These are phyloP conservation scores for Flagelloscypha sp. DNA, from an alignment of 768 basidiomycete genomes.

Conservation along the genomic window DNA sequence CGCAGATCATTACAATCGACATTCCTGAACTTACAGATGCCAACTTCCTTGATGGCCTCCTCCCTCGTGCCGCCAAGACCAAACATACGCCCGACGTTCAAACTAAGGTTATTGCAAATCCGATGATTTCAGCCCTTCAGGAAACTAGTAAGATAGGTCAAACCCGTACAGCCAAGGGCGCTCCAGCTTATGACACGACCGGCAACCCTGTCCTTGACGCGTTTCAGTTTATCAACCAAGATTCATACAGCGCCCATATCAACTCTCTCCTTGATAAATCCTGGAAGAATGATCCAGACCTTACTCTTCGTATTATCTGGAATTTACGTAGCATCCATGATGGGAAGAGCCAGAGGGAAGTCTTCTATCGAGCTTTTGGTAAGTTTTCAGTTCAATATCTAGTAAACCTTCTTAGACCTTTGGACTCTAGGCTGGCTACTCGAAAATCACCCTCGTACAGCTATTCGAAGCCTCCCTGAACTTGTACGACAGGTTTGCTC, in stretches of 20 bases:
- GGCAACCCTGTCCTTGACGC: constrained; percentile 46
- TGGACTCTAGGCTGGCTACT: constrained; percentile 64
- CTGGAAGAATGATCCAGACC: constrained; percentile 48
- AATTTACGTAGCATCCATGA: constrained; percentile 62
- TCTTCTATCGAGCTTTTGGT: constrained; percentile 44
- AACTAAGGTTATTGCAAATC: too few species aligned
- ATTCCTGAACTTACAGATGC: constrained; percentile 52
- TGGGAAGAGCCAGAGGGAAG: constrained; percentile 52
- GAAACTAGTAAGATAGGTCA: constrained; percentile 31
- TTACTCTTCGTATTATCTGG: constrained; percentile 65
- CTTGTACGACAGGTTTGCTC: constrained; percentile 46
- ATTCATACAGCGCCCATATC: constrained; percentile 16
- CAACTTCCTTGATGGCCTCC: constrained; percentile 47
- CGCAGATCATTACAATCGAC: too few species aligned
- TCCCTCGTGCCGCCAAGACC: constrained; percentile 30
- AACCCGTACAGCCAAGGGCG: constrained; percentile 40
- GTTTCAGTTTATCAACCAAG: constrained; percentile 34
- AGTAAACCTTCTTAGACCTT: neutral
- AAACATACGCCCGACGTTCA: too few species aligned
- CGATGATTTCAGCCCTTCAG: constrained; percentile 50
- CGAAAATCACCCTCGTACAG: constrained; percentile 59
- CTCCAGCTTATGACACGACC: constrained; percentile 46
- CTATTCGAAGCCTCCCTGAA: constrained; percentile 49
- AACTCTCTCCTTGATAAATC: constrained; percentile 33
- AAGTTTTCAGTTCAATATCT: constrained; percentile 9